phyloP scores from a whole-genome alignment of 1,284 basidiomycete species.

The Ceratobasidium theobromae region DNA sequence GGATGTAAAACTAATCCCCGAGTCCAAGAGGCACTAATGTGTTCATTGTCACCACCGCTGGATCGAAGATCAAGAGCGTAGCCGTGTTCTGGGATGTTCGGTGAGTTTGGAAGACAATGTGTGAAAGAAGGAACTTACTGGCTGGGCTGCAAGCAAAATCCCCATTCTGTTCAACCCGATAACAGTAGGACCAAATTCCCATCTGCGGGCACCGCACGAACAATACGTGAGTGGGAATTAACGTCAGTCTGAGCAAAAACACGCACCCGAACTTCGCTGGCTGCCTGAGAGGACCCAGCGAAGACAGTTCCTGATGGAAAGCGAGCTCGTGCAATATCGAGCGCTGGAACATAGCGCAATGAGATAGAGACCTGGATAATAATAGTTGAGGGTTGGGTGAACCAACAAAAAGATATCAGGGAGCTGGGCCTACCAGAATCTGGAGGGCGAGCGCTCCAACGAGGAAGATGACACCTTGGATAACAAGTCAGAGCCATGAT shows the following conservation, averaged over 20 bases:
- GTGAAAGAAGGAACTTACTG: conserved; percentile 43
- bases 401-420: background rate
- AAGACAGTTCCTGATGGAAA: conserved; percentile 1
- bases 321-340: conserved; percentile 14
- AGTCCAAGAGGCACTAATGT: conserved; percentile 62
- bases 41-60: conserved; percentile 29
- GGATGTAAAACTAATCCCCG: conserved; percentile 71
- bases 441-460: conserved; percentile 17
- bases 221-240: background rate
- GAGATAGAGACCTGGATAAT: conserved; percentile 9
- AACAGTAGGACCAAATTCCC: conserved; percentile 54
- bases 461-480: conserved; percentile 22
- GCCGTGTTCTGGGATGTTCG: conserved; percentile 44
- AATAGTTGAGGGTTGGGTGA: background rate
- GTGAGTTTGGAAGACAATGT: background rate
- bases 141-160: conserved; percentile 33
- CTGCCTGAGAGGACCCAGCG: conserved; percentile 13
- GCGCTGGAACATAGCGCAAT: conserved; percentile 26
- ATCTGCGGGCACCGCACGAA: conserved; percentile 46
- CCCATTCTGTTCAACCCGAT: conserved; percentile 4
- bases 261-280: conserved; percentile 9
- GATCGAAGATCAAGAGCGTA: conserved; percentile 48
- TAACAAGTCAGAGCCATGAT: background rate
- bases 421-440: conserved; percentile 8
- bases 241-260: background rate